phyloP scores from a whole-genome alignment of 148 eudicot species.

The Rhododendron griersonianum region DNA sequence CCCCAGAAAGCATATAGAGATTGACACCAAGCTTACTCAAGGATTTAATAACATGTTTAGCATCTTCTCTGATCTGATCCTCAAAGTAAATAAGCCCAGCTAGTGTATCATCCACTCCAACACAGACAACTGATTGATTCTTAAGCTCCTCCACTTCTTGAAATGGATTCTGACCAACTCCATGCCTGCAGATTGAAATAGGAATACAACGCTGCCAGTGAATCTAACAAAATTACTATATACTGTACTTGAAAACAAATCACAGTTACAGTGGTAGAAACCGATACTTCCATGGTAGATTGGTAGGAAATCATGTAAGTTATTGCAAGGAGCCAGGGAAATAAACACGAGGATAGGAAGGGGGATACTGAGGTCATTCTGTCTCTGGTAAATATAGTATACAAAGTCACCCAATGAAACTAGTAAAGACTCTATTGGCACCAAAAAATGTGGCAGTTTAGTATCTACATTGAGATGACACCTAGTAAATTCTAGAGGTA shows the following conservation, averaged over 20 bases:
- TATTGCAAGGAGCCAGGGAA: background rate
- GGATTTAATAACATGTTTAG: constrained; percentile 70
- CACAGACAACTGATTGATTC: constrained; percentile 86
- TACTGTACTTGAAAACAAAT: background rate
- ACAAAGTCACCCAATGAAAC: background rate
- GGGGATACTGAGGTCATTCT: background rate
- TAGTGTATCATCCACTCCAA: constrained; percentile 72
- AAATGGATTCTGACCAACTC: constrained; percentile 46
- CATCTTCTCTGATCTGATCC: constrained; percentile 96
- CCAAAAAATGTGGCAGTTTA: background rate
- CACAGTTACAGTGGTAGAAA: background rate
- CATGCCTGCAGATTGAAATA: constrained; percentile 43
- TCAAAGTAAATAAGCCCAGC: constrained; percentile 86
- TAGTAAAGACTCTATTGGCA: background rate
- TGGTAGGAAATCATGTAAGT: background rate
- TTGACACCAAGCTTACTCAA: constrained; percentile 60
- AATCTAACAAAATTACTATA: background rate
- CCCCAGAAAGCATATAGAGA: constrained; percentile 89
- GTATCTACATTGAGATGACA: background rate
- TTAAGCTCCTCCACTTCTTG: constrained; percentile 62
- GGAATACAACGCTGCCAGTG: background rate
- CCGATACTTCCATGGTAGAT: background rate
- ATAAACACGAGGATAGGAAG: background rate
- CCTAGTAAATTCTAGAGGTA: background rate
- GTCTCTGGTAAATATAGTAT: background rate